Evolutionary conservation across 2,329 filamentous ascomycete genomes (phyloP).

Genomic region (Byssothecium circinans): DNA sequence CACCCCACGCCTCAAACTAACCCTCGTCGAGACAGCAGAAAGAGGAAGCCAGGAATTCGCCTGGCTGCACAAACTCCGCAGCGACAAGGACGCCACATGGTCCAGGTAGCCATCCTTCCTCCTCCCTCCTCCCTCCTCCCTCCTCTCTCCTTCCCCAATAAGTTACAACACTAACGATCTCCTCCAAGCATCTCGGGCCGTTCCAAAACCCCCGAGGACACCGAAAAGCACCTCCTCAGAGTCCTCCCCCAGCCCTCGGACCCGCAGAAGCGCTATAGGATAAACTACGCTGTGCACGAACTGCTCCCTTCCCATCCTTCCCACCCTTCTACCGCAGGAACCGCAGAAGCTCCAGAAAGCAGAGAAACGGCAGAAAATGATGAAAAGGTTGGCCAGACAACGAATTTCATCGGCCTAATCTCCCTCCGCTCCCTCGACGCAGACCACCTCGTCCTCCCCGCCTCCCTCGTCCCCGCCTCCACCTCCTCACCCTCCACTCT

Average conservation of each 20-base stretch:
- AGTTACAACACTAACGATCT: constrained; percentile 7
- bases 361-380: too few relatives aligned
- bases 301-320: constrained; percentile 14
- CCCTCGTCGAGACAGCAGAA: constrained; percentile 30
- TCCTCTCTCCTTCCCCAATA: too few relatives aligned
- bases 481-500: constrained; percentile 17
- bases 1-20: constrained; percentile 37
- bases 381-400: too few relatives aligned
- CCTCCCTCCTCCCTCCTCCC: not conserved
- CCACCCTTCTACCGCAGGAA: not conserved
- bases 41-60: constrained; percentile 35
- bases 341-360: not conserved
- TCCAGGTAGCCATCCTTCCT: constrained; percentile 33
- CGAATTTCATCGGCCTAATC: constrained; percentile 27
- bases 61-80: constrained; percentile 39
- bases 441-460: constrained; percentile 14
- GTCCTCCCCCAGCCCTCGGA: constrained; percentile 13
- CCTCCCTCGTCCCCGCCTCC: constrained; percentile 12
- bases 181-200: constrained; percentile 23
- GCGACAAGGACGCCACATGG: constrained; percentile 29
- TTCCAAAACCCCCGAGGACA: constrained; percentile 32
- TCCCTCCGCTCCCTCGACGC: constrained; percentile 21
- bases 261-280: constrained; percentile 19
- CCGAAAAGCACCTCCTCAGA: constrained; percentile 21
- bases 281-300: constrained; percentile 32